phyloP scores from a whole-genome alignment of 2,329 filamentous ascomycete genomes.

The Fusarium staphyleae region DNA sequence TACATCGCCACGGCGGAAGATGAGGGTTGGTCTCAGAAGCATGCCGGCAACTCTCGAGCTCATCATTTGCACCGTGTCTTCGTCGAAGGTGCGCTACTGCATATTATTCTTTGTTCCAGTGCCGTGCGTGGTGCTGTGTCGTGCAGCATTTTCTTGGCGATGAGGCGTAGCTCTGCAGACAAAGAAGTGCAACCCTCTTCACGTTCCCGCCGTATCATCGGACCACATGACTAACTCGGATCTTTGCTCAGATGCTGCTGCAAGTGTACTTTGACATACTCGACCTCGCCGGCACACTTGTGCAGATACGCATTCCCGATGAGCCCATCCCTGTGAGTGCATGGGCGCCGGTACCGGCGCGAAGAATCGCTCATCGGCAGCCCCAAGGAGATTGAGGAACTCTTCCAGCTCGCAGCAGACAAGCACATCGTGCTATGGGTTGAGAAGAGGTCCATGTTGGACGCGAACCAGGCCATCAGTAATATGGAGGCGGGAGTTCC shows the following conservation, averaged over 20 bases:
- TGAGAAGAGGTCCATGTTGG: conserved; percentile 59
- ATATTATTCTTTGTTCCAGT: background rate
- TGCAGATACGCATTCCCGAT: conserved; percentile 67
- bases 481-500: conserved; percentile 58
- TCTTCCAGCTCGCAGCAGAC: conserved; percentile 63
- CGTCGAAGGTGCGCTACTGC: conserved; percentile 43
- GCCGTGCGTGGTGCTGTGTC: background rate
- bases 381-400: conserved; percentile 64
- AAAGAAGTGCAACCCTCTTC: background rate
- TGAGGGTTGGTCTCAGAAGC: conserved; percentile 57
- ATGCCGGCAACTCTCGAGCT: conserved; percentile 71
- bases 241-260: conserved; percentile 28
- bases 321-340: conserved; percentile 29
- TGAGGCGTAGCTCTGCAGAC: background rate
- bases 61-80: conserved; percentile 74
- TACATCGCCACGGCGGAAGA: conserved; percentile 64
- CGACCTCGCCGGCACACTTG: conserved; percentile 61
- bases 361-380: conserved; percentile 50
- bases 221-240: background rate
- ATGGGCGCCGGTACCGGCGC: conserved; percentile 23
- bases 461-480: conserved; percentile 61
- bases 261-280: conserved; percentile 44
- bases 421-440: conserved; percentile 65
- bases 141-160: background rate
- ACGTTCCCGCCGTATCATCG: too few relatives aligned